Evolutionary conservation across 768 basidiomycete genomes (phyloP).

Genomic region (Clitopilus hobsonii): DNA sequence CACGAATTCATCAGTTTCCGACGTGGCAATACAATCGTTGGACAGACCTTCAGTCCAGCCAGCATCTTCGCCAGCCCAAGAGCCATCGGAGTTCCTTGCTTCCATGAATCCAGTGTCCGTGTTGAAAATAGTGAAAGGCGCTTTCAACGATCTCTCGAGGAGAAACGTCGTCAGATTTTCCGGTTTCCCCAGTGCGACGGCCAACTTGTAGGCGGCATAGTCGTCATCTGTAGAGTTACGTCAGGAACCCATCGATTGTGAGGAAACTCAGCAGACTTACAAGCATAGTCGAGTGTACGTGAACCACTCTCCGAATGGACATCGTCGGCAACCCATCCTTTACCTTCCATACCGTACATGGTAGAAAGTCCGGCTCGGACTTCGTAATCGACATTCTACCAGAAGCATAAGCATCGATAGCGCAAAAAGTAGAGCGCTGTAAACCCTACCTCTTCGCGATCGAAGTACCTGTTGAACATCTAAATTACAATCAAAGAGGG

Average conservation of each 20-base stretch:
- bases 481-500: neutral
- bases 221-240: constrained; percentile 57
- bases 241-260: neutral
- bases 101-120: constrained; percentile 76
- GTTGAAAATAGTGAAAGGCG: constrained; percentile 68
- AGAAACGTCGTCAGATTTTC: constrained; percentile 43
- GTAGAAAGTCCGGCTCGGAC: constrained; percentile 73
- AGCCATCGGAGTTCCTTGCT: constrained; percentile 61
- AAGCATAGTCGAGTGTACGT: constrained; percentile 75
- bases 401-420: neutral
- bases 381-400: constrained; percentile 70
- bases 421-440: neutral
- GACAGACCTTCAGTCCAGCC: constrained; percentile 78
- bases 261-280: constrained; percentile 30
- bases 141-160: constrained; percentile 46
- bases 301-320: constrained; percentile 77
- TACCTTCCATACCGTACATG: constrained; percentile 45
- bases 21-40: neutral
- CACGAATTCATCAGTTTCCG: neutral
- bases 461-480: constrained; percentile 45
- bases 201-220: constrained; percentile 65
- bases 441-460: constrained; percentile 62
- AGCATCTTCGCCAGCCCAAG: constrained; percentile 64
- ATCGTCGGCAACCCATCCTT: constrained; percentile 78
- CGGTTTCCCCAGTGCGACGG: constrained; percentile 45